Evolutionary conservation across 371 early-diverging fungal species (phyloP).

Genomic region (Mortierella sp.): DNA sequence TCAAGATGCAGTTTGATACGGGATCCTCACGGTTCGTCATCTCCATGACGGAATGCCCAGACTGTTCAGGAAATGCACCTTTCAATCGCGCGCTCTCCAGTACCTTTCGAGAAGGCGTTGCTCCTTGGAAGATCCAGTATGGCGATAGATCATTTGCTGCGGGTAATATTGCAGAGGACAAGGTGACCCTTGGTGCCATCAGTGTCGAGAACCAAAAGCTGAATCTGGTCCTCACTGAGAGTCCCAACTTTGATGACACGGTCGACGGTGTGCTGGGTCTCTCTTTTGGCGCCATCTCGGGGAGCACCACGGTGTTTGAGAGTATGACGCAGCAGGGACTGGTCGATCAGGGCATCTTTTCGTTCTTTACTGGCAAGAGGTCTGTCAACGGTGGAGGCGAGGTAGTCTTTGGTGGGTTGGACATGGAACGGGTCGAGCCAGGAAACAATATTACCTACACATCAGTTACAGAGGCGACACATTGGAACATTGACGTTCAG

Average conservation of each 20-base stretch:
- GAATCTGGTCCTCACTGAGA: slow-evolving; percentile 62
- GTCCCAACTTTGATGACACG: slow-evolving; percentile 59
- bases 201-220: slow-evolving; percentile 60
- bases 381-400: slow-evolving; percentile 10
- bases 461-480: slow-evolving; percentile 57
- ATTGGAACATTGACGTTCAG: slow-evolving; percentile 63
- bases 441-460: slow-evolving; percentile 58
- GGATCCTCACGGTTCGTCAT: slow-evolving; percentile 70
- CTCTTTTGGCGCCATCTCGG: slow-evolving; percentile 55
- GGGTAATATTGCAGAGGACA: slow-evolving; percentile 66
- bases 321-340: slow-evolving; percentile 30
- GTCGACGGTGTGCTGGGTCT: slow-evolving; percentile 62
- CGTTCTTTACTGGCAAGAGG: slow-evolving; percentile 45
- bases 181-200: slow-evolving; percentile 54
- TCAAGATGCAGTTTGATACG: slow-evolving; percentile 71
- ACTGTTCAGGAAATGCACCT: slow-evolving; percentile 66
- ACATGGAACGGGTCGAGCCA: slow-evolving; percentile 3
- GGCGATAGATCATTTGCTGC: slow-evolving; percentile 68
- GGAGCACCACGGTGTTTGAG: slow-evolving; percentile 17
- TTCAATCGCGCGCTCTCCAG: slow-evolving; percentile 64
- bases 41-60: slow-evolving; percentile 59
- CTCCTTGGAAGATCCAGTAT: slow-evolving; percentile 61
- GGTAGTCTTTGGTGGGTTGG: slow-evolving; percentile 27
- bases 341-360: slow-evolving; percentile 59
- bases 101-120: slow-evolving; percentile 55